Base-by-base conservation (phyloP, 1,284 basidiomycete species). In the Rhodotorula sp. region DNA sequence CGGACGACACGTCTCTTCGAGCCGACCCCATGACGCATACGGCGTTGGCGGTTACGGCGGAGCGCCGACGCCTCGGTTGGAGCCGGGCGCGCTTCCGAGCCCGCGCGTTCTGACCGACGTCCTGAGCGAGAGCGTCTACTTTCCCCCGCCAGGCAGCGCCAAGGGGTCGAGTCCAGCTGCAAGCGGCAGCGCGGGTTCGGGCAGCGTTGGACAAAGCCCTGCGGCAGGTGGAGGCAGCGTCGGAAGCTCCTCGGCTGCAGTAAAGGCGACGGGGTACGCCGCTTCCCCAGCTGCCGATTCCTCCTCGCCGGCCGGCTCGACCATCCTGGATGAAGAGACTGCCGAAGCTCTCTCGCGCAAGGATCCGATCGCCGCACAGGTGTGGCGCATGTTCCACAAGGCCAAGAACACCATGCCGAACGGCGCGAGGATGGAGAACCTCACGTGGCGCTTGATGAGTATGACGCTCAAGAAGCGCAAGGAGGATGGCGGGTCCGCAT, bases 371-470 rank as follows among this genome's bases (percentile, higher is more conserved):
- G 93, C 93, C 1, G 90, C 94, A 1, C 93, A 97, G 82, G 91
- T 98, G 21, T 98, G 95, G 95, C 93, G 90, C 82, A 92, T 97
- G 86, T 98, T 94, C 80, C 89, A 93, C 52, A 88, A 91, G 72
- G 91, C 91, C 52, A 93, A 93, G 81, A 90, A 90, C 28, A 87
- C 86, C 64, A 82, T 97, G 59, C 93, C 94, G 52, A 92, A 97
- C 80, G 92, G 91, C 0, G 92, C 94, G 80, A 84, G 94, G 75
- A 95, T 98, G 93, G 95, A 98, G 83, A 97, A 97, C 80, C 81
- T 97, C 64, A 97, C 94, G 0, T 97, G 95, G 95, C 84, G 97
- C 72, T 92, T 98, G 92, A 97, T 97, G 95, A 91, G 94, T 57
- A 84, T 99, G 79, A 91, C 90, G 15, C 82, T 97, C 72, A 90